Base-by-base conservation (phyloP, 495 filamentous ascomycete species). In the Aspergillus asperescens region DNA sequence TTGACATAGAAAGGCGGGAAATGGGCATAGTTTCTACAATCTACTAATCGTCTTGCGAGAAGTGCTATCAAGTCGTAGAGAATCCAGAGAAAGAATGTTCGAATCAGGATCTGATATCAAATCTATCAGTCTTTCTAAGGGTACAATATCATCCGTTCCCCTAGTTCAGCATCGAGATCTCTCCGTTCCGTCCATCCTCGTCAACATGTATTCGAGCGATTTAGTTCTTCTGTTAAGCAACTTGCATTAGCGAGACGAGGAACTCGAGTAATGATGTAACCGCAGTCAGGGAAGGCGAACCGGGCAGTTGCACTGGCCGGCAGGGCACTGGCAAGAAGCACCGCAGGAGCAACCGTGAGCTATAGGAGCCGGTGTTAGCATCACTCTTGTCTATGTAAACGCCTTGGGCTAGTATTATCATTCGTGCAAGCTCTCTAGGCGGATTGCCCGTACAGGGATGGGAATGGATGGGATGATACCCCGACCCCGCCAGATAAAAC, bases 261-360 rank as follows among this genome's bases (percentile, higher is more conserved):
- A 42, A 24, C 5, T 13, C n/a, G 25, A n/a, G 15, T n/a, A n/a
- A n/a, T n/a, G n/a, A n/a, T n/a, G n/a, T n/a, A n/a, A n/a, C n/a
- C n/a, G n/a, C 23, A 28, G 22, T 13, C 15, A 39, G 34, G 19
- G 39, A 15, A 41, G 50, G 65, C 64, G 39, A 69, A 74, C 71
- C 32, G 71, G 71, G 71, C 71, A 74, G 54, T 74, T 59, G 72
- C 69, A 74, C 24, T 55, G 52, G 62, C 69, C 72, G 60, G 71
- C 63, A 63, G 72, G 67, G 68, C 71, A 75, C 62, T 69, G 66
- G 71, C 69, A 75, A 57, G 72, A 73, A 57, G 62, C 46, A 57
- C 72, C 72, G 62, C 71, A 73, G 64, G 62, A 66, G 65, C 72
- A 75, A 54, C 58, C 61, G 71, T 74, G 71, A 58, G 58, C 68